These are phyloP conservation scores for Daldinia sp. DNA, from an alignment of 2,329 filamentous ascomycete species.

Conservation along the genomic window DNA sequence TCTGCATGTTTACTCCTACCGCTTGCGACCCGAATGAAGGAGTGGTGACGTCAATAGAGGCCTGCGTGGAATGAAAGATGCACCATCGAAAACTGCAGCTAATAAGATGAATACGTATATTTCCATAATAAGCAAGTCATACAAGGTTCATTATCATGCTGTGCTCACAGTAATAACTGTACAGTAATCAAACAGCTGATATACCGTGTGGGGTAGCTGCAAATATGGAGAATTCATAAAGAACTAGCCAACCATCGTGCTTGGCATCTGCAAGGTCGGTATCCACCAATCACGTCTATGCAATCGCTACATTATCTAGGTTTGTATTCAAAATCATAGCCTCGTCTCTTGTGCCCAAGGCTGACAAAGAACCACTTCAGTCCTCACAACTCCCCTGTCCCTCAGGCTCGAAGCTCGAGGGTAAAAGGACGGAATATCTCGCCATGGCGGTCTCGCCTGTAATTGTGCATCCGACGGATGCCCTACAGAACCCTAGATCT, in stretches of 20 bases:
- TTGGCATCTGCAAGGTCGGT: not conserved
- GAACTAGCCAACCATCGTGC: not conserved
- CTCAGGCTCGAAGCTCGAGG: not conserved
- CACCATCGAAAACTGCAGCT: too few species aligned
- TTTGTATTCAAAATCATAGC: constrained; percentile 7
- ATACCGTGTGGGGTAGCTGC: not conserved
- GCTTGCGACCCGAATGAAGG: constrained; percentile 25
- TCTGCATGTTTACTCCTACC: constrained; percentile 5
- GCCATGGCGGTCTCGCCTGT: constrained; percentile 48
- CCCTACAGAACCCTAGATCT: constrained; percentile 44
- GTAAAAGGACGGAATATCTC: not conserved
- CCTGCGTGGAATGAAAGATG: constrained; percentile 18
- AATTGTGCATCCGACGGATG: constrained; percentile 42
- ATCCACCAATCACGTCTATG: not conserved
- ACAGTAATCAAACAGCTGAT: not conserved
- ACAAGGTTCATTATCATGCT: not conserved
- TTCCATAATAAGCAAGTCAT: not conserved
- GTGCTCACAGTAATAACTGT: not conserved
- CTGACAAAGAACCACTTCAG: constrained; percentile 11
- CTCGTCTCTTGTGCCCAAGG: constrained; percentile 22
- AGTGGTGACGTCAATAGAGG: constrained; percentile 29
- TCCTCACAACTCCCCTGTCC: constrained; percentile 13
- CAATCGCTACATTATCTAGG: not conserved
- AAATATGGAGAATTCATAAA: not conserved
- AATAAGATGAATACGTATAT: not conserved